Evolutionary conservation across 225 moss, liverwort and hornwort species (phyloP).

Genomic region (Pleurozium schreberi): DNA sequence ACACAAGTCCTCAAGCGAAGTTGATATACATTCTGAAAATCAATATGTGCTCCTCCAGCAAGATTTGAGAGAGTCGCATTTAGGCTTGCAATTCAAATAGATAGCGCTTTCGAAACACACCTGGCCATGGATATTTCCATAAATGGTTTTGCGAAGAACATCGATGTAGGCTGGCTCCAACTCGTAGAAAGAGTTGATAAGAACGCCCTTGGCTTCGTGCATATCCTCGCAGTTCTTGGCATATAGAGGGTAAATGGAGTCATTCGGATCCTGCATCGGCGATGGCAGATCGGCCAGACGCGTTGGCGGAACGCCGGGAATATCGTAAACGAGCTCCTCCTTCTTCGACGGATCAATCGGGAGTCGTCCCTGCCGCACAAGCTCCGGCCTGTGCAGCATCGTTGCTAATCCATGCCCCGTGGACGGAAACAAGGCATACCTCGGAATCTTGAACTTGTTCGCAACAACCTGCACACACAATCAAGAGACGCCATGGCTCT

Average conservation of each 20-base stretch:
- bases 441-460: slow-evolving; percentile 36
- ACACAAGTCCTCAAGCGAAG: background rate
- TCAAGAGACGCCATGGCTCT: background rate
- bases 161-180: slow-evolving; percentile 12
- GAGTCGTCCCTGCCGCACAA: slow-evolving; percentile 15
- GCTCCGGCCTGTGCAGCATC: slow-evolving; percentile 28
- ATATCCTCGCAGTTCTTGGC: slow-evolving; percentile 9
- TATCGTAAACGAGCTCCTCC: slow-evolving; percentile 20
- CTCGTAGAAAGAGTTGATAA: slow-evolving; percentile 36
- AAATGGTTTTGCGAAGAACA: slow-evolving; percentile 14
- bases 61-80: background rate
- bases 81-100: background rate
- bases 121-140: slow-evolving; percentile 9
- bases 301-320: slow-evolving; percentile 42
- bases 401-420: slow-evolving; percentile 3
- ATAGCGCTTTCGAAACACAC: background rate
- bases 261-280: slow-evolving; percentile 14
- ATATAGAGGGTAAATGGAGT: background rate
- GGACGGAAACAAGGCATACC: slow-evolving; percentile 31
- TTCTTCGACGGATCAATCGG: slow-evolving; percentile 4
- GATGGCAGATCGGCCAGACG: slow-evolving; percentile 36
- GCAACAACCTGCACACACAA: slow-evolving; percentile 14
- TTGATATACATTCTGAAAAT: too few species aligned
- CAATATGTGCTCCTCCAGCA: background rate
- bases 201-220: slow-evolving; percentile 31